phyloP scores from a whole-genome alignment of 108 stramenopile genomes.

The Cylindrotheca fusiformis region DNA sequence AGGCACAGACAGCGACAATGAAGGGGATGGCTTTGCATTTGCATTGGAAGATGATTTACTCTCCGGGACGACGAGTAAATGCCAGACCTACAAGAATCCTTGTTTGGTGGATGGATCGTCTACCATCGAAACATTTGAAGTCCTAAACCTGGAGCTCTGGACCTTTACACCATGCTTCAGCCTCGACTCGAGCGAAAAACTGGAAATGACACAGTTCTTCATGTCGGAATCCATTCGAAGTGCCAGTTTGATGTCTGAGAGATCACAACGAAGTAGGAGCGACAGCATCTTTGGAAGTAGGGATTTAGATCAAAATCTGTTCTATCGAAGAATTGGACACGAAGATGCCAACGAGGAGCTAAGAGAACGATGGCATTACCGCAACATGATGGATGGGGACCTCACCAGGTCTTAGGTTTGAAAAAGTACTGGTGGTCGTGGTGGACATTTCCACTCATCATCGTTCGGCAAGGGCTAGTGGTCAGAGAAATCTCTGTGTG shows the following conservation, averaged over 20 bases:
- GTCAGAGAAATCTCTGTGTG: no score
- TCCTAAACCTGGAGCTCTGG: slow-evolving; percentile 77
- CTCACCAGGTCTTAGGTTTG: no score
- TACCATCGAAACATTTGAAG: slow-evolving; percentile 54
- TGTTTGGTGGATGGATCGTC: slow-evolving; percentile 34
- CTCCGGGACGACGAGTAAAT: slow-evolving; percentile 68
- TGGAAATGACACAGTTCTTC: slow-evolving; percentile 77
- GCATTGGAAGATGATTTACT: slow-evolving; percentile 62
- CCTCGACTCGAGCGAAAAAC: slow-evolving; percentile 51
- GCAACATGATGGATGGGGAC: slow-evolving; percentile 39
- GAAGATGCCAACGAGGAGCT: slow-evolving; percentile 28
- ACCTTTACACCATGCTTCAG: slow-evolving; percentile 69
- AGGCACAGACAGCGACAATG: slow-evolving; percentile 2
- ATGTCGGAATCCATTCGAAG: slow-evolving; percentile 33
- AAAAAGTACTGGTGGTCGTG: no score
- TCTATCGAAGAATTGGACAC: slow-evolving; percentile 49
- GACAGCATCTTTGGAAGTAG: slow-evolving; percentile 17
- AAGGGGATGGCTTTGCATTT: slow-evolving; percentile 67
- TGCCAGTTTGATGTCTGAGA: slow-evolving; percentile 10
- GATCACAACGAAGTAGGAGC: background rate
- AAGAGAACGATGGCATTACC: slow-evolving; percentile 41
- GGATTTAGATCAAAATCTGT: slow-evolving; percentile 32
- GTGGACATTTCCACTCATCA: no score
- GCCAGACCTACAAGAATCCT: slow-evolving; percentile 66
- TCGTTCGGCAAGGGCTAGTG: no score